phyloP scores from a whole-genome alignment of 129 eudicot genomes.

The Escallonia herrerae region DNA sequence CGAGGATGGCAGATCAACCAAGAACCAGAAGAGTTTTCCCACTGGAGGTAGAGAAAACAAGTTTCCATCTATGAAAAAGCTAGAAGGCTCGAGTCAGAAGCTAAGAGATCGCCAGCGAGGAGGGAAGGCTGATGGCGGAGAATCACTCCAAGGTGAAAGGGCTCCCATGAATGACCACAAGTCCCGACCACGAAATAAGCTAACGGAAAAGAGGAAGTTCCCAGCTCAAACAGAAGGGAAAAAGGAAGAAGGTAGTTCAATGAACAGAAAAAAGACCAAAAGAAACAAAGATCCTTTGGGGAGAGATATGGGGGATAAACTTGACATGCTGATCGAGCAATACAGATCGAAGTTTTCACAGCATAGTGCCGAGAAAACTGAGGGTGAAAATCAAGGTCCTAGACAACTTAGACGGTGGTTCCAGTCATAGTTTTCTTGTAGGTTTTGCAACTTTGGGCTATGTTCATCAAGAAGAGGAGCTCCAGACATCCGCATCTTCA shows the following conservation, averaged over 20 bases:
- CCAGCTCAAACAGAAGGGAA: slow-evolving; percentile 16
- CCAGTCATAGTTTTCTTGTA: slow-evolving; percentile 37
- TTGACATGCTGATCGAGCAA: slow-evolving; percentile 73
- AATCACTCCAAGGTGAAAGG: slow-evolving; percentile 5
- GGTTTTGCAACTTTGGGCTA: slow-evolving; percentile 2
- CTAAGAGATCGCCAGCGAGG: slow-evolving; percentile 14
- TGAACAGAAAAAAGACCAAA: slow-evolving; percentile 43
- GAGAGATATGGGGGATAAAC: slow-evolving; percentile 66
- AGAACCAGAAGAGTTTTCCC: slow-evolving; percentile 20
- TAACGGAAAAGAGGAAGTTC: slow-evolving; percentile 31
- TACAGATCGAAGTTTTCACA: slow-evolving; percentile 64
- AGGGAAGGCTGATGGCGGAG: slow-evolving; percentile 14
- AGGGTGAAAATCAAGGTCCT: slow-evolving; percentile 53
- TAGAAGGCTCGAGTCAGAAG: slow-evolving; percentile 9
- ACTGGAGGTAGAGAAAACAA: slow-evolving; percentile 1
- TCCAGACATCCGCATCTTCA: background rate
- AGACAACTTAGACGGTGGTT: slow-evolving; percentile 84
- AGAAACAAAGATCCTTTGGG: slow-evolving; percentile 70
- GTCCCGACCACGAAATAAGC: slow-evolving; percentile 9
- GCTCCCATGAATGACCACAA: background rate
- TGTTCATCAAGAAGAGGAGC: background rate
- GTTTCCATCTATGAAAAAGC: slow-evolving; percentile 3
- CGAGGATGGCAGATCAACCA: slow-evolving; percentile 29
- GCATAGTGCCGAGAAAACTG: slow-evolving; percentile 23
- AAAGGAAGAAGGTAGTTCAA: slow-evolving; percentile 15